Evolutionary conservation across 2,329 filamentous ascomycete species (phyloP), one percentile per base, ranked within the genome.

Genomic region (Penicillium palitans): DNA sequence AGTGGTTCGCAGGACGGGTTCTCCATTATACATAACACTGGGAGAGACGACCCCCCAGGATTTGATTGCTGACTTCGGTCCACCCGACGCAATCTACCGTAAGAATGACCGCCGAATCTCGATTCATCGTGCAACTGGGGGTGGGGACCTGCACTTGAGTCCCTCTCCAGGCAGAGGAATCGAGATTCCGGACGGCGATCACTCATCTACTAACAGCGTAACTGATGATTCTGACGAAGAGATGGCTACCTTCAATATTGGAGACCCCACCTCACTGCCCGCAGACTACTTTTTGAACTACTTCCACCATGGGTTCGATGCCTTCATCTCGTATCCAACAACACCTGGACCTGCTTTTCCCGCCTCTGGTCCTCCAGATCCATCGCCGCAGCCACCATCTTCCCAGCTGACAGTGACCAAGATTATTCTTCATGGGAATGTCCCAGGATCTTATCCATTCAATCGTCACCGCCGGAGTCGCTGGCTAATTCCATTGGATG

Each of bases 391-490:
- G 5, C 66, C 68, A 8, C 65, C 68, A 19, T 69, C 70, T 0
- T 86, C 91, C 58, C 87, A 88, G 41, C 81, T 96, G 12, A 91
- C 95, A 0, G 93, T 90, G 6, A 95, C 90, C 0, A 98, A 98
- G 72, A 74, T 99, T n/a, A 86, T 98, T 19, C 82, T 99, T 2
- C 95, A 99, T 73, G 91, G 90, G 44, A 99, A 99, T 68, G 87
- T 98, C 2, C 95, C 95, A 1, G 95, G 95, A 0, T 96, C 92
- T 1, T 98, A 97, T 72, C 90, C 93, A 12, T 99, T 99, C 78
- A 98, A 99, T 75, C 86, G 95, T 5, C 92, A 98, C 74, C 87
- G 93, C 19, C 86, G 95, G 61, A 91, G 90, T 67, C 86, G 93
- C 41, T 99, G 95, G 95, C 86, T 87, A 52, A 87, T 96, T 13